A percentile compares a stretch with the other conserved stretches of the same genome.
Conservation (phyloP, 345 rosid species). For the Pistacia integerrima region DNA sequence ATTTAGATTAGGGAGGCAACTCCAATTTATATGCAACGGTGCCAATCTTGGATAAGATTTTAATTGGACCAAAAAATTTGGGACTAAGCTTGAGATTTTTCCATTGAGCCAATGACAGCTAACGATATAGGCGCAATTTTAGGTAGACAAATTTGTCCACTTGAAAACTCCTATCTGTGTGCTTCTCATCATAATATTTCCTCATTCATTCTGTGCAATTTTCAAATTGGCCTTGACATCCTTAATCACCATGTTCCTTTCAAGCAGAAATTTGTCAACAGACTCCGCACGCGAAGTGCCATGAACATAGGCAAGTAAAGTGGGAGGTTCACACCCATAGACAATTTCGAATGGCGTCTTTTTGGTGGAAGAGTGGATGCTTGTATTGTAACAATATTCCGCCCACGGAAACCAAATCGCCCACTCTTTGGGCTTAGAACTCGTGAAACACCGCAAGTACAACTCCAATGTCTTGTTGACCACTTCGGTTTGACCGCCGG, state of each 20-base stretch:
- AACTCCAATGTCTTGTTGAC: no score
- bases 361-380: background rate
- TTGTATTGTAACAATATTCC: slow-evolving; percentile 1
- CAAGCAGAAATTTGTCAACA: background rate
- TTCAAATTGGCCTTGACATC: background rate
- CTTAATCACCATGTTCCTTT: background rate
- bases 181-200: background rate
- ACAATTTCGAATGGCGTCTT: slow-evolving; percentile 5
- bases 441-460: no score
- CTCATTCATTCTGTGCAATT: background rate
- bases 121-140: background rate
- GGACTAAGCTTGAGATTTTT: background rate
- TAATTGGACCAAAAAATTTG: background rate
- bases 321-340: slow-evolving; percentile 3
- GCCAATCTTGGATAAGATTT: background rate
- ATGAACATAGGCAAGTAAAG: slow-evolving; percentile 3
- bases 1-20: background rate
- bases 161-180: background rate
- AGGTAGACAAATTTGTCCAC: background rate
- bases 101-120: background rate
- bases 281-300: slow-evolving; percentile 1
- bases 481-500: background rate
- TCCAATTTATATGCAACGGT: background rate
- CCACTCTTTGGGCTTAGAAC: background rate
- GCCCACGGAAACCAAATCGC: background rate